phyloP scores from a whole-genome alignment of 2,329 filamentous ascomycete genomes.

The Fusarium penzigii region DNA sequence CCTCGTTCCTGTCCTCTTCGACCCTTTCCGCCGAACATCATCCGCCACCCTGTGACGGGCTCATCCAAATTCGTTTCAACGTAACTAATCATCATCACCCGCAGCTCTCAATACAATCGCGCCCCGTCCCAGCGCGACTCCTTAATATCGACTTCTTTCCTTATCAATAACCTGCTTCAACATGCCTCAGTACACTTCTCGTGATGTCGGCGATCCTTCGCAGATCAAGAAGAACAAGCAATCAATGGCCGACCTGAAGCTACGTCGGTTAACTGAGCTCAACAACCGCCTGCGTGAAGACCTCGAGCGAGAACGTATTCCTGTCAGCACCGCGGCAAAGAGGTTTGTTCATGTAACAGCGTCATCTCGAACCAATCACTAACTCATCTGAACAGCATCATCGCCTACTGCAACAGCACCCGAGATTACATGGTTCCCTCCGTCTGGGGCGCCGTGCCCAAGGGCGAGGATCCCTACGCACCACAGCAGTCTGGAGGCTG shows the following conservation, averaged over 20 bases:
- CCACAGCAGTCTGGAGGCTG: conserved; percentile 91
- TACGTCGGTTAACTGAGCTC: conserved; percentile 92
- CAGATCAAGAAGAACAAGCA: conserved; percentile 92
- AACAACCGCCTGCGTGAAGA: conserved; percentile 96
- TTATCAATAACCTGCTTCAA: conserved; percentile 34
- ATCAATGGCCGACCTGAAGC: conserved; percentile 98
- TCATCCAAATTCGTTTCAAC: background rate
- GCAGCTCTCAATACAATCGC: conserved; percentile 20
- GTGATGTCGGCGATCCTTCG: conserved; percentile 66
- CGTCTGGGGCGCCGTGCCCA: conserved; percentile 92
- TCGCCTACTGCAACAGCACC: conserved; percentile 96
- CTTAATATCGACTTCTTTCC: conserved; percentile 7
- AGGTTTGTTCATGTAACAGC: conserved; percentile 57
- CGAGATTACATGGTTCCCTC: conserved; percentile 99
- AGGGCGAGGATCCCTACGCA: conserved; percentile 97
- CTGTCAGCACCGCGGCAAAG: conserved; percentile 89
- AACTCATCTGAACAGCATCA: conserved; percentile 66
- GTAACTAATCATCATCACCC: conserved; percentile 18
- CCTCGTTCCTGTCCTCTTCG: too few species aligned
- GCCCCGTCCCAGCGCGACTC: conserved; percentile 16
- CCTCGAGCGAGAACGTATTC: conserved; percentile 90
- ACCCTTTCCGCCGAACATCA: too few species aligned
- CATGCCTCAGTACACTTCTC: conserved; percentile 68
- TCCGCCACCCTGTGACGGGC: conserved; percentile 6
- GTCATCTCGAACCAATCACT: conserved; percentile 11